Conservation (phyloP, 257 asterid genomes). For the Osmanthus fragrans region DNA sequence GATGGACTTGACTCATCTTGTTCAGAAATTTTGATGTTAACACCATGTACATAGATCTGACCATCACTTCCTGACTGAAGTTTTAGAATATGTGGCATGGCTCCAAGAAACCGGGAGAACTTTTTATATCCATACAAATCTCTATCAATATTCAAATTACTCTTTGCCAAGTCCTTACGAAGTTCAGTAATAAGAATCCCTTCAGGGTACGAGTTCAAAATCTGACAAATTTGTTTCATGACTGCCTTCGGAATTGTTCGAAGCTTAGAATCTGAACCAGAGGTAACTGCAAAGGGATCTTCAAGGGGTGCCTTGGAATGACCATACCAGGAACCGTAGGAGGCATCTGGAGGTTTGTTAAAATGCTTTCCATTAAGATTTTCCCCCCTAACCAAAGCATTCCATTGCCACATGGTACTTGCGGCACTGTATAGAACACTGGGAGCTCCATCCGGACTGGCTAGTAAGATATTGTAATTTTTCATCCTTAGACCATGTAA, state of each 20-base stretch:
- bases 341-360: slow-evolving; percentile 97
- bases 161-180: slow-evolving; percentile 53
- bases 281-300: slow-evolving; percentile 59
- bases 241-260: slow-evolving; percentile 68
- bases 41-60: slow-evolving; percentile 34
- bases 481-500: slow-evolving; percentile 84
- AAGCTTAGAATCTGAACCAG: slow-evolving; percentile 42
- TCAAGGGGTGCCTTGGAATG: slow-evolving; percentile 68
- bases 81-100: slow-evolving; percentile 69
- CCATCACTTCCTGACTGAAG: slow-evolving; percentile 48
- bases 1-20: slow-evolving; percentile 37
- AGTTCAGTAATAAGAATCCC: slow-evolving; percentile 61
- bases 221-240: slow-evolving; percentile 42
- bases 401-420: slow-evolving; percentile 96
- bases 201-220: slow-evolving; percentile 55
- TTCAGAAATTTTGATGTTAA: slow-evolving; percentile 30
- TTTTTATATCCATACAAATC: slow-evolving; percentile 71
- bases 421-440: slow-evolving; percentile 85
- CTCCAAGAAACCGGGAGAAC: slow-evolving; percentile 69
- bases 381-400: slow-evolving; percentile 72
- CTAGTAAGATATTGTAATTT: slow-evolving; percentile 84
- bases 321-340: slow-evolving; percentile 86
- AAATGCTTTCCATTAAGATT: slow-evolving; percentile 69
- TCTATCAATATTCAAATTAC: slow-evolving; percentile 49
- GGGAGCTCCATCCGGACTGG: slow-evolving; percentile 64